Conservation (phyloP, 441 rosid genomes). For the Gossypium lobatum region DNA sequence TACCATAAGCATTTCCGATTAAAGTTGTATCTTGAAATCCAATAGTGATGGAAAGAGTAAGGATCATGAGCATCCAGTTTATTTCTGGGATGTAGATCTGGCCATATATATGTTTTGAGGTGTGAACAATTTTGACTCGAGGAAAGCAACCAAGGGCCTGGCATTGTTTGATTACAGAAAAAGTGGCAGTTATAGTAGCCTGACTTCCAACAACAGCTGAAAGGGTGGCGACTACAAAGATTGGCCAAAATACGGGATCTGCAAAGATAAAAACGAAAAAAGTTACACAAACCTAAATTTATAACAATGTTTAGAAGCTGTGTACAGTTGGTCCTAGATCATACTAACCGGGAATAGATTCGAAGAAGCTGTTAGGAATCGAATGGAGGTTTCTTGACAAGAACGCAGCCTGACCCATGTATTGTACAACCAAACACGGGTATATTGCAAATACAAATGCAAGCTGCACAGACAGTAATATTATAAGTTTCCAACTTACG, state of each 20-base stretch:
- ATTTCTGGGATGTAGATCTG: constrained; percentile 95
- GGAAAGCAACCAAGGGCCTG: constrained; percentile 96
- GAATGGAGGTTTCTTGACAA: constrained; percentile 53
- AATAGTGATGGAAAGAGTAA: constrained; percentile 70
- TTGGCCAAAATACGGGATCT: constrained; percentile 83
- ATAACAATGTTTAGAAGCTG: constrained; percentile 3
- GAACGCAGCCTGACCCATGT: constrained; percentile 97
- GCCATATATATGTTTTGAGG: constrained; percentile 72
- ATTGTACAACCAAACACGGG: constrained; percentile 92
- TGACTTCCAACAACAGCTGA: constrained; percentile 90
- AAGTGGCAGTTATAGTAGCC: constrained; percentile 79
- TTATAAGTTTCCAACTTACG: constrained; percentile 17
- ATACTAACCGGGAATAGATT: constrained; percentile 70
- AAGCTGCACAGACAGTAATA: constrained; percentile 48
- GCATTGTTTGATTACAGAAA: constrained; percentile 84
- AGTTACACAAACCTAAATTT: constrained; percentile 19
- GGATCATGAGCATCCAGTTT: constrained; percentile 93
- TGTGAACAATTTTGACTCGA: constrained; percentile 85
- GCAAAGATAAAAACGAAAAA: constrained; percentile 22
- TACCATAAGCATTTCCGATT: constrained; percentile 94
- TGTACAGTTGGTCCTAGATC: constrained; percentile 10
- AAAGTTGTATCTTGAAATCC: constrained; percentile 71
- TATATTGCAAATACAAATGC: constrained; percentile 67
- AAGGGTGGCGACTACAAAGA: constrained; percentile 73
- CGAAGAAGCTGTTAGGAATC: constrained; percentile 52